A percentile compares a stretch with the other conserved stretches of the same genome.
Evolutionary conservation across 441 rosid genomes (phyloP).

Genomic region (Macaranga tanarius): DNA sequence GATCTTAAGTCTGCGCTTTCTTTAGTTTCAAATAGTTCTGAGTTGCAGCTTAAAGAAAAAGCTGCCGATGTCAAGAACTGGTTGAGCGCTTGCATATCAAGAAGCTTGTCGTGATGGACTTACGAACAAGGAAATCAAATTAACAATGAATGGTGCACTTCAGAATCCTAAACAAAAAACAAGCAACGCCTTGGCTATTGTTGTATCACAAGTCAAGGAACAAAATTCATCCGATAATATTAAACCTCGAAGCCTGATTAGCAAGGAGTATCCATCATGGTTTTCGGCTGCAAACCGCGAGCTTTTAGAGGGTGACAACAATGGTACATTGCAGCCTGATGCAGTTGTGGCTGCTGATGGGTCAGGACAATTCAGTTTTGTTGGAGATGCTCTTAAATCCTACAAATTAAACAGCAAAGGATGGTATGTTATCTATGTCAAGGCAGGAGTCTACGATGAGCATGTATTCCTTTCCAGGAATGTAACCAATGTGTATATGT

Average conservation of each 20-base stretch:
- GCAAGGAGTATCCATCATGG: neutral
- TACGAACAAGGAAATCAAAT: neutral
- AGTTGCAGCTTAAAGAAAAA: neutral
- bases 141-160: neutral
- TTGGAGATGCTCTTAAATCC: conserved; percentile 11
- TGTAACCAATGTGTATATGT: conserved; percentile 17
- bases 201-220: neutral
- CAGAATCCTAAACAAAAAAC: neutral
- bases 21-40: neutral
- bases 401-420: conserved; percentile 19
- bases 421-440: conserved; percentile 19
- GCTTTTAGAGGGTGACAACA: neutral
- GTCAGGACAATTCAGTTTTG: conserved; percentile 17
- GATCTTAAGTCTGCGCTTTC: conserved; percentile 8
- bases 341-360: conserved; percentile 21
- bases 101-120: conserved; percentile 18
- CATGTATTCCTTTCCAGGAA: conserved; percentile 1
- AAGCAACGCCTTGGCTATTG: conserved; percentile 19
- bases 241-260: neutral
- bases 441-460: conserved; percentile 20
- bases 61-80: conserved; percentile 9
- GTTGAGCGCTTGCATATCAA: conserved; percentile 24
- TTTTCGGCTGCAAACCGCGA: neutral
- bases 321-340: conserved; percentile 11
- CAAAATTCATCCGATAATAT: no score